phyloP scores from a whole-genome alignment of 164 flowering plant genomes.

The Brasenia schreberi region DNA sequence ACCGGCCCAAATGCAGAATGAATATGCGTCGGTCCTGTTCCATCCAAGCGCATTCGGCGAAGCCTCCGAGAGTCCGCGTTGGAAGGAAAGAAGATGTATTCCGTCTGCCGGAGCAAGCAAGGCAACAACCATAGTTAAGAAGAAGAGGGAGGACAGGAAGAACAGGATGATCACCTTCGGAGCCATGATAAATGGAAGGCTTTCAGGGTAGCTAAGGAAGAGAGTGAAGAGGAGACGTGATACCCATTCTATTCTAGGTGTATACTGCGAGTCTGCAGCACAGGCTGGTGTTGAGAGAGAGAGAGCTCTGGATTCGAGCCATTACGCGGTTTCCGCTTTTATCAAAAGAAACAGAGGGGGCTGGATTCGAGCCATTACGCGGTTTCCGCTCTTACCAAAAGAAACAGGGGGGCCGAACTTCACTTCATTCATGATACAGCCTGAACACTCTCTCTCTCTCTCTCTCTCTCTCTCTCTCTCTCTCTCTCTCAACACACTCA shows the following conservation, averaged over 20 bases:
- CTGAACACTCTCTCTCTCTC: too few species aligned
- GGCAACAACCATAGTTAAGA: not conserved
- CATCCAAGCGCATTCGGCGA: constrained; percentile 3
- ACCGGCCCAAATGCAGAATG: constrained; percentile 6
- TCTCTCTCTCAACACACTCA: too few species aligned
- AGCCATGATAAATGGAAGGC: not conserved
- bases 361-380: too few species aligned
- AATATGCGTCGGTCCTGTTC: not conserved
- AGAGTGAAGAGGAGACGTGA: not conserved
- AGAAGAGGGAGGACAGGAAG: not conserved
- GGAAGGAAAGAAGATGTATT: constrained; percentile 4
- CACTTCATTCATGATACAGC: too few species aligned
- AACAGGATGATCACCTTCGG: not conserved
- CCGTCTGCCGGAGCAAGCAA: not conserved
- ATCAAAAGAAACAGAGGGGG: too few species aligned
- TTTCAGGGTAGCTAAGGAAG: not conserved
- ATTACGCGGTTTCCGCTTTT: too few species aligned
- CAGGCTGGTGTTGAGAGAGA: not conserved
- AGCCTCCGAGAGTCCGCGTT: constrained; percentile 2
- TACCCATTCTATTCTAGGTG: too few species aligned
- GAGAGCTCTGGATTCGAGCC: not conserved
- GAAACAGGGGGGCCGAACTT: too few species aligned
- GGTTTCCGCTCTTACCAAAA: too few species aligned
- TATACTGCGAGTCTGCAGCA: too few species aligned
- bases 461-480: too few species aligned